Conservation (phyloP, 2,329 filamentous ascomycete species). For the Aaosphaeria arxii region DNA sequence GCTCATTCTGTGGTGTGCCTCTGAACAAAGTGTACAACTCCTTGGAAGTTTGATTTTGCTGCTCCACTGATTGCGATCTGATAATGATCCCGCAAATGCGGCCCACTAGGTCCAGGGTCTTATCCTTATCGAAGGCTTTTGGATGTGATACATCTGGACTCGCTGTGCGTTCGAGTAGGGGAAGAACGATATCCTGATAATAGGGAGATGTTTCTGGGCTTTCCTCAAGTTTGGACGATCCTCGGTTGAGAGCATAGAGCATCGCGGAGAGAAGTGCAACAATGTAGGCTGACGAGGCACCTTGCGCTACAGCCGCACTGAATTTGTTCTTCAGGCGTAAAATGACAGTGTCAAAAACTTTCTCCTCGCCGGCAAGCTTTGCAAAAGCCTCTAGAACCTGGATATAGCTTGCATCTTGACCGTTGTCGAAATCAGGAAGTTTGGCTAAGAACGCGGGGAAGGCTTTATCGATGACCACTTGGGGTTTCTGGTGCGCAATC, state of each 20-base stretch:
- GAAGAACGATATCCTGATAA: conserved; percentile 47
- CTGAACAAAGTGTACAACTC: conserved; percentile 56
- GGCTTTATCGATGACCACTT: conserved; percentile 61
- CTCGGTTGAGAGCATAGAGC: conserved; percentile 59
- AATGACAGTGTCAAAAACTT: conserved; percentile 63
- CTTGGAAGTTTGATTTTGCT: conserved; percentile 51
- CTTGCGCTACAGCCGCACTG: conserved; percentile 53
- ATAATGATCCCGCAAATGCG: conserved; percentile 60
- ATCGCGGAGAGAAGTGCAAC: conserved; percentile 59
- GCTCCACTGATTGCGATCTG: conserved; percentile 49
- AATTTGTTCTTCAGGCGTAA: conserved; percentile 63
- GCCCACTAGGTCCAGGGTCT: conserved; percentile 58
- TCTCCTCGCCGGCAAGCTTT: conserved; percentile 60
- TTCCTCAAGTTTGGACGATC: conserved; percentile 50
- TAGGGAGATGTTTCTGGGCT: conserved; percentile 38
- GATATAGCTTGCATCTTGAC: conserved; percentile 47
- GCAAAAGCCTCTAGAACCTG: conserved; percentile 62
- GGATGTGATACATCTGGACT: conserved; percentile 29
- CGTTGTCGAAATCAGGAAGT: conserved; percentile 56
- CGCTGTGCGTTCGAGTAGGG: conserved; percentile 38
- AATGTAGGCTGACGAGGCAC: conserved; percentile 54
- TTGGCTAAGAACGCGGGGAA: conserved; percentile 65
- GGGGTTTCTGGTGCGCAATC: conserved; percentile 61
- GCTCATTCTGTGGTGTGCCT: conserved; percentile 19
- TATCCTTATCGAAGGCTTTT: conserved; percentile 43